phyloP scores from a whole-genome alignment of 225 moss, liverwort and hornwort species.

The Polytrichum formosum region DNA sequence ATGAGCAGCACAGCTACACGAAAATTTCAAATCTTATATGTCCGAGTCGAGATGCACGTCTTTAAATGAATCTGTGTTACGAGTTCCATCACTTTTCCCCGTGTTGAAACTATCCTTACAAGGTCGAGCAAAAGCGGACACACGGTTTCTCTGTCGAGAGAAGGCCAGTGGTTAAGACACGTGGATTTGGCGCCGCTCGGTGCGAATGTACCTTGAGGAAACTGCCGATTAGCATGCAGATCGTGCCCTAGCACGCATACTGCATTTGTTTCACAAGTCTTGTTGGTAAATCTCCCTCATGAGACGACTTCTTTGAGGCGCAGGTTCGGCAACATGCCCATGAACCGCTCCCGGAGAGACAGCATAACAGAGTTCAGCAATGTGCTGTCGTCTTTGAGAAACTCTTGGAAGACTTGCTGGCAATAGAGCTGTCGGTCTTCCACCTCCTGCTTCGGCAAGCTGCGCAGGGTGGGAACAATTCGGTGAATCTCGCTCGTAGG shows the following conservation, averaged over 20 bases:
- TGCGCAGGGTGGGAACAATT: slow-evolving; percentile 44
- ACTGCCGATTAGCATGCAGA: not conserved
- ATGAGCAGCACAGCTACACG: not conserved
- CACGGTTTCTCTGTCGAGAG: not conserved
- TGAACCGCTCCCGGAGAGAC: slow-evolving; percentile 53
- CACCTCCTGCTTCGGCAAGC: slow-evolving; percentile 35
- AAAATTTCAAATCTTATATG: too few species aligned
- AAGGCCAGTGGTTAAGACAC: not conserved
- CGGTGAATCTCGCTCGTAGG: slow-evolving; percentile 50
- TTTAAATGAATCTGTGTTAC: too few species aligned
- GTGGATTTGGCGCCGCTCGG: not conserved
- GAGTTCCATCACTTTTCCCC: too few species aligned
- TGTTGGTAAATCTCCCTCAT: too few species aligned
- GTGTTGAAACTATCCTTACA: too few species aligned
- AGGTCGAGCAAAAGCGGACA: not conserved
- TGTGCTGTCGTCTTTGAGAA: slow-evolving; percentile 46
- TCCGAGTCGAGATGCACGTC: too few species aligned
- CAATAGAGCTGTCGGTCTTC: slow-evolving; percentile 53
- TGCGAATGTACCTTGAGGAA: not conserved
- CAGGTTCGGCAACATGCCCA: slow-evolving; percentile 45
- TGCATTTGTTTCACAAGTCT: not conserved
- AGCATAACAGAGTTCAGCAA: slow-evolving; percentile 41
- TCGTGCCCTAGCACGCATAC: not conserved
- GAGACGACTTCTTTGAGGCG: slow-evolving; percentile 9
- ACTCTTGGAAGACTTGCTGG: slow-evolving; percentile 36